phyloP scores from a whole-genome alignment of 75 land plant genomes.

The Sequoia sempervirens region DNA sequence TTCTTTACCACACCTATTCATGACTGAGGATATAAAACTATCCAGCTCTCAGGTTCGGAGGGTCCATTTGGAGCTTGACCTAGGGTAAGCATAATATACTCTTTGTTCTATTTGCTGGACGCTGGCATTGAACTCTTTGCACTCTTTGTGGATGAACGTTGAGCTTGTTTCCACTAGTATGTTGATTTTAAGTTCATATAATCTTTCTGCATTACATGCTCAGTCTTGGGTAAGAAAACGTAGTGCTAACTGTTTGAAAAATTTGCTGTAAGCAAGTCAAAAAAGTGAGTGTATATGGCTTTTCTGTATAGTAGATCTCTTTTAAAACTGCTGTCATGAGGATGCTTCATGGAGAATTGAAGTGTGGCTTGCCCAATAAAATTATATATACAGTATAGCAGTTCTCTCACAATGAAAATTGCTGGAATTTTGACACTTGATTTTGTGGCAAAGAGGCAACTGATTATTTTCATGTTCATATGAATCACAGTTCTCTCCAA shows the following conservation, averaged over 20 bases:
- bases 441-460: neutral
- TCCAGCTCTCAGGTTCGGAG: slow-evolving; percentile 26
- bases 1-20: slow-evolving; percentile 38
- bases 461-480: neutral
- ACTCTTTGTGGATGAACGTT: neutral
- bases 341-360: neutral
- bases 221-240: neutral
- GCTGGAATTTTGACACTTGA: neutral
- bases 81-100: slow-evolving; percentile 48
- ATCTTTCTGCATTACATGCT: neutral
- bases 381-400: neutral
- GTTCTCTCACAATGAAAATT: neutral
- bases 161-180: neutral
- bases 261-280: neutral
- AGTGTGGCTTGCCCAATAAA: neutral
- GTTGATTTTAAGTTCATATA: neutral
- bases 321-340: neutral
- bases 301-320: neutral
- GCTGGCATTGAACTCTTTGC: neutral
- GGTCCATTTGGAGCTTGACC: slow-evolving; percentile 49
- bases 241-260: neutral
- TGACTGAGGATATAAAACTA: slow-evolving; percentile 10
- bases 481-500: slow-evolving; percentile 52
- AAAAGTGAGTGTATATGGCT: neutral
- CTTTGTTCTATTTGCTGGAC: neutral